These are phyloP conservation scores for Schizonepeta tenuifolia DNA, from an alignment of 257 asterid genomes.

Conservation along the genomic window DNA sequence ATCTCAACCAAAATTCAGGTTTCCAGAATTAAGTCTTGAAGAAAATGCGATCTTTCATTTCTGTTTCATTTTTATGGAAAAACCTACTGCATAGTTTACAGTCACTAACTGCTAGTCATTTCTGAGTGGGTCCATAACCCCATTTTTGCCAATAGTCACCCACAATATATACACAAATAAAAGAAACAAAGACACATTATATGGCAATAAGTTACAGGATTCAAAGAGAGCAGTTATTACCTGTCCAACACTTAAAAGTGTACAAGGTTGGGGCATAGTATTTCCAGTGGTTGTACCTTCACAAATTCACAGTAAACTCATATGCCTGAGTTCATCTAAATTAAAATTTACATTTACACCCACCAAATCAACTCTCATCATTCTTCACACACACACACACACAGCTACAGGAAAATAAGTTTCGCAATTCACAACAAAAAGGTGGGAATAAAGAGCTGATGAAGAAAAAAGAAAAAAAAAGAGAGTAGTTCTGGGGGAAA, in stretches of 20 bases:
- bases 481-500: neutral
- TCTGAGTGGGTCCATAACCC: neutral
- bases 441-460: conserved; percentile 7
- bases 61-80: neutral
- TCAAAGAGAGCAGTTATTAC: conserved; percentile 32
- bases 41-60: neutral
- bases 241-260: conserved; percentile 65
- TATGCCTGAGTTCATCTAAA: neutral
- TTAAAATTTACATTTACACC: neutral
- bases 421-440: neutral
- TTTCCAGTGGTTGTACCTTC: conserved; percentile 50
- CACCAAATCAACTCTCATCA: neutral
- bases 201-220: conserved; percentile 1
- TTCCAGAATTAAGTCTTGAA: neutral
- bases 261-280: conserved; percentile 54
- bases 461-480: too few relatives aligned
- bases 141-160: neutral
- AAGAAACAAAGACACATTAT: neutral
- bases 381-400: neutral
- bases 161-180: neutral
- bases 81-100: neutral
- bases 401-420: neutral
- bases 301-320: conserved; percentile 20
- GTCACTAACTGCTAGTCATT: neutral
- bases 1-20: conserved; percentile 8